A percentile compares a stretch with the other conserved stretches of the same genome.
phyloP scores from a whole-genome alignment of 208 protist species.

The Leishmania arabica region DNA sequence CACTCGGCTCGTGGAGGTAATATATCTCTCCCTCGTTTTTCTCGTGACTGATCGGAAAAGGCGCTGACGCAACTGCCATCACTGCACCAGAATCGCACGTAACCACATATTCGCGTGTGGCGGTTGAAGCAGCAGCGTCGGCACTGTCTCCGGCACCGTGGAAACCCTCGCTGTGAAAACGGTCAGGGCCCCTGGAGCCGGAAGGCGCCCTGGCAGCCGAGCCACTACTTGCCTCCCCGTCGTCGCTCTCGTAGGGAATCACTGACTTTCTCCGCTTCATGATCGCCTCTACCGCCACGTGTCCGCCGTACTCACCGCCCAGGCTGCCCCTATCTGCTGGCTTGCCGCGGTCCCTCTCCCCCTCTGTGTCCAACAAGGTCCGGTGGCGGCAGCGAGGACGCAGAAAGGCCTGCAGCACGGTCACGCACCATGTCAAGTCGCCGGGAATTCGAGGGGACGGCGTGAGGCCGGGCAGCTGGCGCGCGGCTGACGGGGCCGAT shows the following conservation, averaged over 20 bases:
- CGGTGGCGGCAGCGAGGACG: not conserved
- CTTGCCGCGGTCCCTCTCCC: not conserved
- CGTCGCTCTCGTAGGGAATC: not conserved
- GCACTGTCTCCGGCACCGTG: not conserved
- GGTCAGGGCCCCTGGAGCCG: not conserved
- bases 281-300: not conserved
- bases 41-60: not conserved
- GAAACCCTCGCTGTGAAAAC: not conserved
- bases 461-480: not conserved
- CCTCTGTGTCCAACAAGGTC: not conserved
- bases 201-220: not conserved
- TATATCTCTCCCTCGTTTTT: not conserved
- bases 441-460: slow-evolving; percentile 2
- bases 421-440: slow-evolving; percentile 17
- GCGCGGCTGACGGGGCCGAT: not conserved
- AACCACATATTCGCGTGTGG: not conserved
- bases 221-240: not conserved
- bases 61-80: not conserved
- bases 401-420: slow-evolving; percentile 14
- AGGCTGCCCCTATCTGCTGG: too few species aligned
- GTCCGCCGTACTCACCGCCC: too few species aligned
- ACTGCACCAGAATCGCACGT: not conserved
- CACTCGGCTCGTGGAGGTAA: not conserved
- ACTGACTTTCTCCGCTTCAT: not conserved
- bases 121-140: not conserved